These are phyloP conservation scores for Penicillium simplicissimum DNA, from an alignment of 495 filamentous ascomycete genomes.

Conservation along the genomic window DNA sequence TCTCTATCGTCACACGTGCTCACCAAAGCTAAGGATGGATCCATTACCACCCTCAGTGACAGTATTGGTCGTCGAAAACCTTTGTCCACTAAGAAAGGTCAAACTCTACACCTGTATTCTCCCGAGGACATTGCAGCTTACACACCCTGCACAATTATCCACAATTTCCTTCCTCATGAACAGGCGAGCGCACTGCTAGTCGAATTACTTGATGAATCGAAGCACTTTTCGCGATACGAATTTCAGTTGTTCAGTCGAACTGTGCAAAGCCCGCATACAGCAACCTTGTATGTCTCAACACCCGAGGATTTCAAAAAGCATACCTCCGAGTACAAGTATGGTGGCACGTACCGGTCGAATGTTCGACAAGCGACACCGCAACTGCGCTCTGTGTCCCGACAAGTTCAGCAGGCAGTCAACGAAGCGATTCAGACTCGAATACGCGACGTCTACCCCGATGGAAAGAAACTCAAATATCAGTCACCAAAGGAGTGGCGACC, in stretches of 20 bases:
- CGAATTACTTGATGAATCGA: constrained; percentile 75
- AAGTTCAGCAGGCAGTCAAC: constrained; percentile 75
- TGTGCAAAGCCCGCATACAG: constrained; percentile 78
- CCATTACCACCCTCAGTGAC: constrained; percentile 34
- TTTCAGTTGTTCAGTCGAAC: constrained; percentile 87
- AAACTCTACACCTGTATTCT: constrained; percentile 78
- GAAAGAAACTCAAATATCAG: constrained; percentile 76
- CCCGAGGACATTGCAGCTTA: constrained; percentile 74
- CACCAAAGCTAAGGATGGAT: constrained; percentile 26
- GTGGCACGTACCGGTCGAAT: constrained; percentile 71
- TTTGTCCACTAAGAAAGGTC: constrained; percentile 69
- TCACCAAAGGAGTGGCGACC: constrained; percentile 71
- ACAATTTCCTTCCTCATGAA: constrained; percentile 76
- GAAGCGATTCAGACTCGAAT: constrained; percentile 67
- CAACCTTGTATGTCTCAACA: constrained; percentile 75
- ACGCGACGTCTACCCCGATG: constrained; percentile 56
- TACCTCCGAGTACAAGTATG: constrained; percentile 80
- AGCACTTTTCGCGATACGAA: constrained; percentile 67
- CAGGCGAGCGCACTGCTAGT: constrained; percentile 70
- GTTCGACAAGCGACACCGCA: constrained; percentile 71
- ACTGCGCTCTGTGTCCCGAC: constrained; percentile 62
- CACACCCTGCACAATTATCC: constrained; percentile 87
- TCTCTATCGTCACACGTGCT: constrained; percentile 51
- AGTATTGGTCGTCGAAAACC: constrained; percentile 31
- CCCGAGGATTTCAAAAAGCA: constrained; percentile 60